phyloP scores from a whole-genome alignment of 1,139 yeast species.

The Candida labiduridarum region DNA sequence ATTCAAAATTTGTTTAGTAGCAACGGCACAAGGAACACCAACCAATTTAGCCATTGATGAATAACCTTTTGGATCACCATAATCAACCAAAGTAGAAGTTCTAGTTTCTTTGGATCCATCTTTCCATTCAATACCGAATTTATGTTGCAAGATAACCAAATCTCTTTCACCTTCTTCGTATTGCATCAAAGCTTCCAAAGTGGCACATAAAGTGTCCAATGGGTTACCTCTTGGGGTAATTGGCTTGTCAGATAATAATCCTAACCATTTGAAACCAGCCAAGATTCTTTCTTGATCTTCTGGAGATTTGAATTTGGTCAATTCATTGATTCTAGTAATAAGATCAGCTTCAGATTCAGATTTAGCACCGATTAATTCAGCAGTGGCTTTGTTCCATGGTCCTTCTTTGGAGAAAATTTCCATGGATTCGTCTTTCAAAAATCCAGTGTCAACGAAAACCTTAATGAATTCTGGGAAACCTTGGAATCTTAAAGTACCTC shows the following conservation, averaged over 20 bases:
- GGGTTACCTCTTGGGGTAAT: conserved; percentile 93
- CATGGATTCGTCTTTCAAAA: conserved; percentile 75
- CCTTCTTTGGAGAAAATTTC: conserved; percentile 57
- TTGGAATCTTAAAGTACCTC: conserved; percentile 97
- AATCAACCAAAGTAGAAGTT: conserved; percentile 93
- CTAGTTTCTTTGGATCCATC: conserved; percentile 89
- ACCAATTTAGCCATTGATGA: conserved; percentile 98
- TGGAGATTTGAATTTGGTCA: conserved; percentile 78
- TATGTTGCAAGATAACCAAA: conserved; percentile 92
- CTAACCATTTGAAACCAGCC: conserved; percentile 92
- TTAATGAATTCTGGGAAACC: conserved; percentile 98
- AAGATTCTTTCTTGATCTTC: conserved; percentile 86
- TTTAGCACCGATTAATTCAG: conserved; percentile 71
- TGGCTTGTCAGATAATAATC: conserved; percentile 74
- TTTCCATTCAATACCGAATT: conserved; percentile 96
- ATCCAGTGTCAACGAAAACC: conserved; percentile 91
- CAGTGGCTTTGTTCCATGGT: conserved; percentile 89
- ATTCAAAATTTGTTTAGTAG: conserved; percentile 80
- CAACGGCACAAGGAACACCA: conserved; percentile 98
- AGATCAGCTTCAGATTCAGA: conserved; percentile 74
- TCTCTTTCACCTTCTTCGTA: conserved; percentile 95
- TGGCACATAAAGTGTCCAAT: conserved; percentile 94
- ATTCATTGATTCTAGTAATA: conserved; percentile 69
- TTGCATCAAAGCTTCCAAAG: conserved; percentile 94
- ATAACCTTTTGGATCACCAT: conserved; percentile 92